A percentile compares a stretch with the other conserved stretches of the same genome.
These are phyloP conservation scores for Pisolithus thermaeus DNA, from an alignment of 1,284 basidiomycete species.

Conservation along the genomic window DNA sequence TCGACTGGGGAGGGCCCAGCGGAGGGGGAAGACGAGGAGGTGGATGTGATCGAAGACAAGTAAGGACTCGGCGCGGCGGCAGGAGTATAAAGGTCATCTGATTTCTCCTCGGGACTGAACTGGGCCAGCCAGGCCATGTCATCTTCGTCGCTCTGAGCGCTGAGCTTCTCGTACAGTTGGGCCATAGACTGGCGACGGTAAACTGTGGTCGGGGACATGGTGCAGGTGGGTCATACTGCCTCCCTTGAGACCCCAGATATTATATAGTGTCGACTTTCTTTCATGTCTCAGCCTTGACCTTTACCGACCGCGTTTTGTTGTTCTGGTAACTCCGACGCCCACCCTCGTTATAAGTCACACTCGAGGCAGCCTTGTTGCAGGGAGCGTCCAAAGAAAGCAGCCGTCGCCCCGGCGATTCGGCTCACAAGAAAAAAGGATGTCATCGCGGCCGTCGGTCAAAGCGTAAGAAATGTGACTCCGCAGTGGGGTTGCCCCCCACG, in stretches of 20 bases:
- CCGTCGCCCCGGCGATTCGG: slow-evolving; percentile 14
- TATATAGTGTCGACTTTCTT: slow-evolving; percentile 30
- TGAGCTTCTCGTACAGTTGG: slow-evolving; percentile 30
- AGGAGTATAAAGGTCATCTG: slow-evolving; percentile 23
- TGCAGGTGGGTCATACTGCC: slow-evolving; percentile 13
- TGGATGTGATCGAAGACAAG: slow-evolving; percentile 23
- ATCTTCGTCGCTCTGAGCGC: slow-evolving; percentile 30
- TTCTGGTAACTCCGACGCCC: slow-evolving; percentile 33
- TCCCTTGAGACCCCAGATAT: slow-evolving; percentile 8
- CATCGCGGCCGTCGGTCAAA: slow-evolving; percentile 4
- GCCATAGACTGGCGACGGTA: slow-evolving; percentile 32
- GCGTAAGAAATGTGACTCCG: slow-evolving; percentile 25
- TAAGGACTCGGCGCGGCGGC: slow-evolving; percentile 18
- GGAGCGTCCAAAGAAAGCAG: slow-evolving; percentile 13
- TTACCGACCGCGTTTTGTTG: slow-evolving; percentile 37
- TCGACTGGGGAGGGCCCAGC: slow-evolving; percentile 2
- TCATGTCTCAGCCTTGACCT: slow-evolving; percentile 33
- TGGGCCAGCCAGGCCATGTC: slow-evolving; percentile 31
- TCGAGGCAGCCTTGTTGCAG: slow-evolving; percentile 32
- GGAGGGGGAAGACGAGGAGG: slow-evolving; percentile 14
- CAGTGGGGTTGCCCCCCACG: slow-evolving; percentile 17
- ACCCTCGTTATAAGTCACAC: slow-evolving; percentile 28
- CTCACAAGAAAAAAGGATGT: slow-evolving; percentile 9
- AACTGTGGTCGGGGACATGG: slow-evolving; percentile 24
- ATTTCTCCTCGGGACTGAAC: slow-evolving; percentile 29